Conservation (phyloP, 2,329 filamentous ascomycete species). For the Fusarium tanahbumbuense region DNA sequence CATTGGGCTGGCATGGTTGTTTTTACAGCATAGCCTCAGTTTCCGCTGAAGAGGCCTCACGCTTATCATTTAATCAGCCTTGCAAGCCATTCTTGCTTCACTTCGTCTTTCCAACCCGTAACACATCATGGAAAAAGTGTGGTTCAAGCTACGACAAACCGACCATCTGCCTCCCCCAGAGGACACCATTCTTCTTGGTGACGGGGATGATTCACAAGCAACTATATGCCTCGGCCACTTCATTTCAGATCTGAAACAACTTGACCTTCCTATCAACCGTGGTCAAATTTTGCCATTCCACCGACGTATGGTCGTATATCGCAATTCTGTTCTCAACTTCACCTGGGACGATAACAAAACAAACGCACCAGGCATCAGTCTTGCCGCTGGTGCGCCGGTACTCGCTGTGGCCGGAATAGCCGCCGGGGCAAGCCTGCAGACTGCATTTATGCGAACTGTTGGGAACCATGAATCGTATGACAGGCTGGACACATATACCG, state of each 20-base stretch:
- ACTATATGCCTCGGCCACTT: neutral
- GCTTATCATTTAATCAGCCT: accelerated
- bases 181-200: neutral
- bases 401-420: accelerated
- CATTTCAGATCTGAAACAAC: neutral
- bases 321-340: accelerated
- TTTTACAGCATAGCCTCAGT: too few relatives aligned
- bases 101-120: too few relatives aligned
- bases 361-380: accelerated
- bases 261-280: neutral
- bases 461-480: neutral
- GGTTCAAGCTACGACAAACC: neutral
- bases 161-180: neutral
- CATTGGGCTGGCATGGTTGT: neutral
- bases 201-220: neutral
- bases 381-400: accelerated
- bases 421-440: accelerated
- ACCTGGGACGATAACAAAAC: neutral
- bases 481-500: neutral
- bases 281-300: neutral
- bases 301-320: accelerated
- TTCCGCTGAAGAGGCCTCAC: neutral
- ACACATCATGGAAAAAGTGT: neutral
- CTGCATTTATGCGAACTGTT: neutral
- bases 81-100: neutral